Base-by-base conservation (phyloP, 1,284 basidiomycete species). In the Ustilago sp. region DNA sequence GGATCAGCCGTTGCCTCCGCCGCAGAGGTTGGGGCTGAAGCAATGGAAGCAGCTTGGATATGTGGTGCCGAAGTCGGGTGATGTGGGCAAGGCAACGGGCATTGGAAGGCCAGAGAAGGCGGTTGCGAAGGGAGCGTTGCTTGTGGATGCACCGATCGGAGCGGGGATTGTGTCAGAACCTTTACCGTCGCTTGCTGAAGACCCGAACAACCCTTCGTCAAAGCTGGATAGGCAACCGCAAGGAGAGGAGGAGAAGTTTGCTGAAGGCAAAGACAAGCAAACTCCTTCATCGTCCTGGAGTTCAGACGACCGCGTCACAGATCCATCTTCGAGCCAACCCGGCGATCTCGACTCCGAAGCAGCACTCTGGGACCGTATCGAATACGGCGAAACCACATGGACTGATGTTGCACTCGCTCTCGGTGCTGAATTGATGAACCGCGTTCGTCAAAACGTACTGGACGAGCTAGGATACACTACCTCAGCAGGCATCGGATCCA, bases 401-500 rank as follows among this genome's bases (percentile, higher is more conserved):
- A 93, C 94, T 68, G 97, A 99, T 86, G 90, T 98, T 54, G 94
- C 94, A 0, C 87, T 99, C 43, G 92, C 92, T 1, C 91, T 97
- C 53, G 96, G 92, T 2, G 94, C 94, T 6, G 93, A 94, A 84
- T 86, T 96, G 45, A 96, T 98, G 92, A 88, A 89, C n/a, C 90
- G 90, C 59, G 90, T 92, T 48, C 89, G 93, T 74, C 88, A 88
- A 70, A 91, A 92, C 65, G 91, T 98, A 3, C 88, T 89, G 60
- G 87, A 88, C 34, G 89, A 91, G 79, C 88, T 99, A 28, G 93
- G 94, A 17, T 99, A 99, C 83, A 95, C 94, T 8, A 97, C 94
- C 58, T 95, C 94, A 53, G 96, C 97, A 90, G 97, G 97, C 1
- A 93, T 99, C 63, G 92, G 94, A 2, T 89, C 92, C 77, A 99